Base-by-base conservation (phyloP, 352 stramenopile species). In the Pythium pyrilobum region DNA sequence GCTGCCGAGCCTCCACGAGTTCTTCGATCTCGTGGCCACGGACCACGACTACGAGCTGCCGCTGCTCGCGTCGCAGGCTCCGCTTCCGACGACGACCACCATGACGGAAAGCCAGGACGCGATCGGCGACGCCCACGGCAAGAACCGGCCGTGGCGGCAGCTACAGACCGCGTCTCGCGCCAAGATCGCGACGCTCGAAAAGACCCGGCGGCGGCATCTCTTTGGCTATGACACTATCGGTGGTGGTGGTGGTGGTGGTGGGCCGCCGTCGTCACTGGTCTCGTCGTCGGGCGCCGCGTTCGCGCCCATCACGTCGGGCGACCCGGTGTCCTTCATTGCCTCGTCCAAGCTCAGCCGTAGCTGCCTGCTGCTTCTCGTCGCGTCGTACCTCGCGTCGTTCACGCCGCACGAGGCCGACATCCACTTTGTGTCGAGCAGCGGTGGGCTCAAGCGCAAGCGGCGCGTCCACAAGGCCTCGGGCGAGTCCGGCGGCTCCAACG, bases 391-490 rank as follows among this genome's bases (percentile, higher is more conserved):
- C 32, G 76, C 82, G 16, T 91, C 80, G 10, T 93, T 93, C 55
- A 93, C 87, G 44, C 79, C 81, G 5, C 76, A 93, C 47, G 78
- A 89, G 52, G 77, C 67, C 1, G 82, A 93, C 64, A 53, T 67
- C 15, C 69, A 79, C 38, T 93, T 89, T 32, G 68, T 93, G 11
- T 87, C 82, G 41, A 86, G 74, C 16, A 76, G 77, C 12, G 67
- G 66, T 4, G 73, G 73, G 15, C 34, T 59, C 45, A 70, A 74
- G 25, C 74, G 71, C 16, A 87, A 81, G 59, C 81, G 82, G 18
- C 71, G 71, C 18, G 34, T 41, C 38, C 66, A 59, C 13, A 77
- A 71, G 48, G 66, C 63, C 11, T 51, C 57, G 2, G 56, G 31
- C 18, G 40, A 33, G 24, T 21, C 38, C 21, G 43, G 34, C 9